Evolutionary conservation across 2,329 filamentous ascomycete species (phyloP).

Genomic region (Neurospora sp.): DNA sequence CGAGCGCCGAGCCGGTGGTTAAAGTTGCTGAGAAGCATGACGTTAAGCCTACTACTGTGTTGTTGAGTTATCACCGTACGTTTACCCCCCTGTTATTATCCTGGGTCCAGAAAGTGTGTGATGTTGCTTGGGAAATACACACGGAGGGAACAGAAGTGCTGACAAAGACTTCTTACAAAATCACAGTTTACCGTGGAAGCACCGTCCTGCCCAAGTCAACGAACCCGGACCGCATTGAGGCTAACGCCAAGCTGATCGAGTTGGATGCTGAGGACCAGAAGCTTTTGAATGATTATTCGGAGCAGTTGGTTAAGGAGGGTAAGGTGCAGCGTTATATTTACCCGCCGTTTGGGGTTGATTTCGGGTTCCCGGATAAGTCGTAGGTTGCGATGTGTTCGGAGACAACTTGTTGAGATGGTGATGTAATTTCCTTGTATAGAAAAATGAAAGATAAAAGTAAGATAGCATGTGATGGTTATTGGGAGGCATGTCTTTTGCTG

Average conservation of each 20-base stretch:
- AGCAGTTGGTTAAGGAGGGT: conserved; percentile 36
- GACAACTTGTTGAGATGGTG: conserved; percentile 1
- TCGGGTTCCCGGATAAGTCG: conserved; percentile 63
- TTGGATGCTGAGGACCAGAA: conserved; percentile 55
- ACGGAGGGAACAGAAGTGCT: background rate
- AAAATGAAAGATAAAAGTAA: background rate
- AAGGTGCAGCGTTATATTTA: conserved; percentile 55
- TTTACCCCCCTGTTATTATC: conserved; percentile 6
- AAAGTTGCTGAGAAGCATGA: conserved; percentile 56
- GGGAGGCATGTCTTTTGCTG: background rate
- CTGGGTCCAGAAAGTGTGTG: background rate
- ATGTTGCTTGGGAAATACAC: background rate
- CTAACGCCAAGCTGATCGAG: conserved; percentile 58
- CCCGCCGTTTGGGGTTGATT: conserved; percentile 57
- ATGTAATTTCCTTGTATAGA: conserved; percentile 1
- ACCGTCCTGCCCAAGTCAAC: conserved; percentile 69
- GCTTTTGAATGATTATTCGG: conserved; percentile 44
- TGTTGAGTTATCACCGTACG: conserved; percentile 65
- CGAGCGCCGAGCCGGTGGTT: conserved; percentile 52
- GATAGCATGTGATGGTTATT: background rate
- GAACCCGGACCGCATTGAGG: conserved; percentile 56
- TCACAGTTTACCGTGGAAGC: conserved; percentile 53
- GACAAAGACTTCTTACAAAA: background rate
- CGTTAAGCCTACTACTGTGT: conserved; percentile 49
- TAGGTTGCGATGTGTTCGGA: conserved; percentile 1